These are phyloP conservation scores for Ceratobasidium papillatum DNA, from an alignment of 1,284 basidiomycete genomes.

Conservation along the genomic window DNA sequence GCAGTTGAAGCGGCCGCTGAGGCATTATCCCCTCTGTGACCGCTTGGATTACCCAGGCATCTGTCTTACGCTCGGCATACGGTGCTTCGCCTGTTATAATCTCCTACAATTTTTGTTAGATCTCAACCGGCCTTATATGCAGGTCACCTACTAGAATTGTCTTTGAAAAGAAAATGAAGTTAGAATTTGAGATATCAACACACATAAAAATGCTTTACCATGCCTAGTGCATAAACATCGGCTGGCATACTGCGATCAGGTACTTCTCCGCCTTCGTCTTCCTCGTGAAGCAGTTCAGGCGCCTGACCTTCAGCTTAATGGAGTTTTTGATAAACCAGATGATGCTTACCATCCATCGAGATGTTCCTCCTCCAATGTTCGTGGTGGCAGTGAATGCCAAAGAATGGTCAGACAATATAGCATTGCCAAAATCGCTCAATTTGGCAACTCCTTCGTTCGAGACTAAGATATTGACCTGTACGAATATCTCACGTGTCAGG, in stretches of 20 bases:
- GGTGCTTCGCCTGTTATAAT: neutral
- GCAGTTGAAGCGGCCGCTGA: neutral
- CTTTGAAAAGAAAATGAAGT: neutral
- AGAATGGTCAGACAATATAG: neutral
- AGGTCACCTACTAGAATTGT: neutral
- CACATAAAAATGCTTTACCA: neutral
- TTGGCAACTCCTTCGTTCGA: neutral
- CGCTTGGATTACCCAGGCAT: neutral
- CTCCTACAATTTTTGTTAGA: neutral
- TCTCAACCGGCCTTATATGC: neutral
- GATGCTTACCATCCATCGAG: constrained; percentile 4
- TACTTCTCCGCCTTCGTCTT: neutral
- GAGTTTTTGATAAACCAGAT: neutral
- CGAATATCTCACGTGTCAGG: neutral
- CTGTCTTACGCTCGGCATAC: neutral
- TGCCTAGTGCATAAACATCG: constrained; percentile 19
- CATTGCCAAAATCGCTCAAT: neutral
- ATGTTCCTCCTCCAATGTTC: neutral
- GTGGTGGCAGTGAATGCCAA: neutral
- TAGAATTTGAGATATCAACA: neutral
- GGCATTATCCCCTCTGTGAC: neutral
- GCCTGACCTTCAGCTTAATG: neutral
- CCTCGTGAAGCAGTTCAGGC: neutral
- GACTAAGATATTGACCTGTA: constrained; percentile 9
- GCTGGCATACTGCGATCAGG: constrained; percentile 7